A percentile compares a stretch with the other conserved stretches of the same genome.
phyloP scores from a whole-genome alignment of 73 alveolate genomes.

The Stentor coeruleus region DNA sequence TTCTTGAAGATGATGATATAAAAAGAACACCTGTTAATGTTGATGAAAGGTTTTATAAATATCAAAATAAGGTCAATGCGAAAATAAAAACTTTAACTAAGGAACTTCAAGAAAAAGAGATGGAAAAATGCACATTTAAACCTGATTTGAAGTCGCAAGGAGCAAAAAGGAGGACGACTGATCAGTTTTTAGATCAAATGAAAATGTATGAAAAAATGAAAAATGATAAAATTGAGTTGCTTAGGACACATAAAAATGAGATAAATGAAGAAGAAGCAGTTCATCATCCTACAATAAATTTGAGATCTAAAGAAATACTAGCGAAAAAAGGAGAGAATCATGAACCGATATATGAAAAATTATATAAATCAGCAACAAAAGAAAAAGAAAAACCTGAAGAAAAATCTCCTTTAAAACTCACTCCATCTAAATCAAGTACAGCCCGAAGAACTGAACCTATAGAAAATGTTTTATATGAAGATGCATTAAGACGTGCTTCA shows the following conservation, averaged over 20 bases:
- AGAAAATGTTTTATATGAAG: slow-evolving; percentile 19
- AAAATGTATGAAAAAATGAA: slow-evolving; percentile 8
- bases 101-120: slow-evolving; percentile 4
- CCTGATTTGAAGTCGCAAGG: neutral
- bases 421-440: neutral
- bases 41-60: slow-evolving; percentile 22
- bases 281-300: neutral
- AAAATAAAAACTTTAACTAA: neutral
- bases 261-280: neutral
- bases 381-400: slow-evolving; percentile 14
- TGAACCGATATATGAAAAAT: slow-evolving; percentile 19
- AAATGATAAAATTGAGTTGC: slow-evolving; percentile 2
- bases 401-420: slow-evolving; percentile 10
- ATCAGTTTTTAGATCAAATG: slow-evolving; percentile 9
- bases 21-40: neutral
- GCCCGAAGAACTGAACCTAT: neutral
- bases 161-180: neutral
- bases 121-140: slow-evolving; percentile 26
- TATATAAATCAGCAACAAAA: slow-evolving; percentile 1
- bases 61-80: slow-evolving; percentile 1
- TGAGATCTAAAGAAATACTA: neutral
- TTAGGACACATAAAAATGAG: neutral
- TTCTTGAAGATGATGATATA: neutral
- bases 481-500: slow-evolving; percentile 14
- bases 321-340: slow-evolving; percentile 7